Evolutionary conservation across 2,329 filamentous ascomycete genomes (phyloP).

Genomic region (Lanzia echinophila): DNA sequence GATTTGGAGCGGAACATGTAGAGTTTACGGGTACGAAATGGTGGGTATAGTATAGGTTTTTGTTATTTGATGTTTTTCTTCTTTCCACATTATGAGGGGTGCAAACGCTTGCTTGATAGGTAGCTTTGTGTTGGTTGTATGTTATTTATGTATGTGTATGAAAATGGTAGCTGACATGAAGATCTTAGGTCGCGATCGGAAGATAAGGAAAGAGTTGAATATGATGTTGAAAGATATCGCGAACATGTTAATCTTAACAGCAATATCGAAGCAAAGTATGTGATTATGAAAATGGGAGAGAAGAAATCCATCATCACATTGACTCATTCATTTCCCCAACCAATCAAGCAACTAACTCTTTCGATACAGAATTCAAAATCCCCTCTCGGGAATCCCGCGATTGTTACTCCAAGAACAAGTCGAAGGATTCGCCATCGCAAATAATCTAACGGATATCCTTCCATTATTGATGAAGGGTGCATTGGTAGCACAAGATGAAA

Average conservation of each 20-base stretch:
- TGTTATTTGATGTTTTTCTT: too few relatives aligned
- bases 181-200: background rate
- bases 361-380: constrained; percentile 44
- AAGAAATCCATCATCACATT: too few relatives aligned
- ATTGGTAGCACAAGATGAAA: constrained; percentile 65
- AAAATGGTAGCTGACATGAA: background rate
- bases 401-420: constrained; percentile 47
- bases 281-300: too few relatives aligned
- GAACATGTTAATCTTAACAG: constrained; percentile 2
- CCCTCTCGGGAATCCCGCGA: constrained; percentile 47
- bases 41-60: too few relatives aligned
- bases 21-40: too few relatives aligned
- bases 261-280: constrained; percentile 8
- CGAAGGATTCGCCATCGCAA: constrained; percentile 51
- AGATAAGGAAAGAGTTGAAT: background rate
- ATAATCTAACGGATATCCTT: constrained; percentile 52
- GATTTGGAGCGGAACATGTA: too few relatives aligned
- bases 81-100: too few relatives aligned
- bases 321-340: background rate
- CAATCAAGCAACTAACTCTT: background rate
- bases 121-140: too few relatives aligned
- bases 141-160: too few relatives aligned
- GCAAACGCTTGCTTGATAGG: too few relatives aligned
- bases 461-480: constrained; percentile 60
- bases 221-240: constrained; percentile 1